Base-by-base conservation (phyloP, 2,329 filamentous ascomycete genomes). In the Arthrinium puccinioides region DNA sequence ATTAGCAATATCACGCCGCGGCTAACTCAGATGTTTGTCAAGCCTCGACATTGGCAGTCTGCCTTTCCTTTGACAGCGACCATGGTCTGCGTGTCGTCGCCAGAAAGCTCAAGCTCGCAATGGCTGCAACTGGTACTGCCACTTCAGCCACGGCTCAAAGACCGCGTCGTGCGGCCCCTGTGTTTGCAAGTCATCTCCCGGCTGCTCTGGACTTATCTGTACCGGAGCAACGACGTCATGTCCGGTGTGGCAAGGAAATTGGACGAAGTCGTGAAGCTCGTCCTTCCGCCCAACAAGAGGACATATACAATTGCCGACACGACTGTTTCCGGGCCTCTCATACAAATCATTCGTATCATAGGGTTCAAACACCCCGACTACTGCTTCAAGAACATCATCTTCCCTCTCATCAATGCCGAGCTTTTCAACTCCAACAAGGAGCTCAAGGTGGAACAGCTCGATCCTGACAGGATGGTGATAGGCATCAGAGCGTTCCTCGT, bases 391-490 rank as follows among this genome's bases (percentile, higher is more conserved):
- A 86, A 72, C 32, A 84, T 97, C 46, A 87, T 98, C n/a, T 97
- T 96, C 50, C 92, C 90, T 4, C 66, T 98, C 25, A 84, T 98
- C 54, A 95, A 94, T 55, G 87, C 88, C 2, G 90, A 96, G 36
- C 68, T 88, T n/a, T 92, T 96, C 55, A 71, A 76, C 20, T 77
- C 80, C 14, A 68, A 86, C 45, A 73, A 82, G 51, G 86, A 95
- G 30, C 65, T 92, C 28, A 88, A 79, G 54, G 84, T 96, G 20
- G 92, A 97, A 54, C 87, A 94, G 53, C 73, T 98, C 44, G 92
- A 98, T 44, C 92, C 94, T 1, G 94, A 98, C 55, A 84, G 87
- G 51, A 94, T 96, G 64, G 90, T 97, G n/a, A 85, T 98, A 49
- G 92, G 89, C 3, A 98, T 98, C 44, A 79, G 88, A 44, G 86